Evolutionary conservation across 768 basidiomycete genomes (phyloP).

Genomic region (Asterophora lycoperdoides): DNA sequence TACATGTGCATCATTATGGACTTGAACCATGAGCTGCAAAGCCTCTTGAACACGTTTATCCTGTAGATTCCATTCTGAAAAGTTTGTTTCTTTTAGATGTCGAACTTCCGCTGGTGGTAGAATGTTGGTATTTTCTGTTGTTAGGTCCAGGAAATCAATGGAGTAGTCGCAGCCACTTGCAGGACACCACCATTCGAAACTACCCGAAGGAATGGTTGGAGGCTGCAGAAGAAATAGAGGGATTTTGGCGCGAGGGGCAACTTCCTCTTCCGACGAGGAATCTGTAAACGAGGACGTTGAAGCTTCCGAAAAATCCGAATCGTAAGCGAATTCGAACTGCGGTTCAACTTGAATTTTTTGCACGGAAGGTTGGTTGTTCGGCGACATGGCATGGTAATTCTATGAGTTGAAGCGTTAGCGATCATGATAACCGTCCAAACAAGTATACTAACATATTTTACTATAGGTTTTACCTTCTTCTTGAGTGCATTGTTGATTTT

Average conservation of each 20-base stretch:
- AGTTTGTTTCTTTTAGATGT: slow-evolving; percentile 28
- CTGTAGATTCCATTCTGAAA: slow-evolving; percentile 22
- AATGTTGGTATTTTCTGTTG: slow-evolving; percentile 25
- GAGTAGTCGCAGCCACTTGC: slow-evolving; percentile 34
- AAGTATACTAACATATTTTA: slow-evolving; percentile 1
- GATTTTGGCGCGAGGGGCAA: slow-evolving; percentile 21
- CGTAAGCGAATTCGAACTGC: slow-evolving; percentile 35
- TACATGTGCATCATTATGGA: slow-evolving; percentile 24
- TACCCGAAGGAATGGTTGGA: slow-evolving; percentile 38
- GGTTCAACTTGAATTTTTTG: background rate
- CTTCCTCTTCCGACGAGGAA: slow-evolving; percentile 29
- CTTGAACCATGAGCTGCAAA: slow-evolving; percentile 22
- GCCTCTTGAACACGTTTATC: slow-evolving; percentile 26
- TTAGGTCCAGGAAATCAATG: slow-evolving; percentile 44
- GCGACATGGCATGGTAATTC: background rate
- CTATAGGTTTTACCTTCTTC: slow-evolving; percentile 7
- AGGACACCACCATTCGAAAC: slow-evolving; percentile 53
- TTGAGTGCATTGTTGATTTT: slow-evolving; percentile 19
- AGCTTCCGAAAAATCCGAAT: slow-evolving; percentile 54
- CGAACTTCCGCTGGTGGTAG: slow-evolving; percentile 19
- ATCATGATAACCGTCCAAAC: background rate
- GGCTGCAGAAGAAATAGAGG: slow-evolving; percentile 32
- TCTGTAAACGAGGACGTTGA: slow-evolving; percentile 43
- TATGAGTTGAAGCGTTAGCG: background rate
- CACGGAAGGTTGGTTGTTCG: background rate